These are phyloP conservation scores for Monoraphidium neglectum DNA, from an alignment of 139 green algal species.

Conservation along the genomic window DNA sequence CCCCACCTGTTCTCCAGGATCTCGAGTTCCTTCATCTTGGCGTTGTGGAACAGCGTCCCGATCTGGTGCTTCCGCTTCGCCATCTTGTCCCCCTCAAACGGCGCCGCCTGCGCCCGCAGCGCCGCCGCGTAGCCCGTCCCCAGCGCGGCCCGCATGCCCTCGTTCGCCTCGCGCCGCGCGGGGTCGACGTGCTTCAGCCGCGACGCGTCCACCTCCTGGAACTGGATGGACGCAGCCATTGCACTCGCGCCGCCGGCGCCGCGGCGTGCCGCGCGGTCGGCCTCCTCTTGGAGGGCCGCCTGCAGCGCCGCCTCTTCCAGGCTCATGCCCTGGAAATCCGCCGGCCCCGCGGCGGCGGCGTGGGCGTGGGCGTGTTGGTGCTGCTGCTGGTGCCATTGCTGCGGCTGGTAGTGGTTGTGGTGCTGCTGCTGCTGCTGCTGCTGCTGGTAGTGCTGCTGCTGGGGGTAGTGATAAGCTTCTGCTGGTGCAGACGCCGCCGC, in stretches of 20 bases:
- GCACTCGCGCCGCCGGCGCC: conserved; percentile 5
- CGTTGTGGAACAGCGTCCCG: conserved; percentile 63
- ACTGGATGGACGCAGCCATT: conserved; percentile 39
- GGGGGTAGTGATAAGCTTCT: neutral
- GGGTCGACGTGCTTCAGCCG: conserved; percentile 58
- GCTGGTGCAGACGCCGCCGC: neutral
- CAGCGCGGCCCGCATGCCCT: conserved; percentile 55
- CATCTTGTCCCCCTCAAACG: conserved; percentile 47
- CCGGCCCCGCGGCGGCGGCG: neutral
- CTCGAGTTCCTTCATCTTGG: conserved; percentile 76
- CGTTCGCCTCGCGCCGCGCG: conserved; percentile 34
- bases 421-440: neutral
- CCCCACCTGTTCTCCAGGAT: conserved; percentile 62
- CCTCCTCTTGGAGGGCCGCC: conserved; percentile 53
- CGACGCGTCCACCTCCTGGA: conserved; percentile 63
- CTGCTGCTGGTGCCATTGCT: too few species aligned
- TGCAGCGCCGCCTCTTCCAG: conserved; percentile 40
- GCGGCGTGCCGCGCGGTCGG: conserved; percentile 35
- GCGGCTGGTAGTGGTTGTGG: too few species aligned
- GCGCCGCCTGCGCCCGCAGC: conserved; percentile 54
- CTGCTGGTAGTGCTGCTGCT: conserved; percentile 7
- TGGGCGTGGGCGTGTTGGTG: neutral
- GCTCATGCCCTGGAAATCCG: neutral
- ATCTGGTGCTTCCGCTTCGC: conserved; percentile 81
- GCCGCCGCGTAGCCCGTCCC: conserved; percentile 67